These are phyloP conservation scores for Trichoderma oligosporum DNA, from an alignment of 2,329 filamentous ascomycete species.

Conservation along the genomic window DNA sequence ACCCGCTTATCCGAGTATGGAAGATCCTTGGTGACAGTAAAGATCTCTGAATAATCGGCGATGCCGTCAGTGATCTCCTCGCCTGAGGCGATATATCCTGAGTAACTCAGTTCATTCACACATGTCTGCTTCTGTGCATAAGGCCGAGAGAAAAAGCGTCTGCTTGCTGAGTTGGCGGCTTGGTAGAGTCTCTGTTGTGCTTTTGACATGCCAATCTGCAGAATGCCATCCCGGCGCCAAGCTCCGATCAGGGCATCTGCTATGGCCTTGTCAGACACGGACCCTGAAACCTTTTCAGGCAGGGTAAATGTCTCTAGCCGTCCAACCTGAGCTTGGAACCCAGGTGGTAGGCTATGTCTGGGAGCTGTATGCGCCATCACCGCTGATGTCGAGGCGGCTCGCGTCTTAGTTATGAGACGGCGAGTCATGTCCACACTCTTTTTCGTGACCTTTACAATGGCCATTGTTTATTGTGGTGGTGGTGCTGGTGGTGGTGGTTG, in stretches of 20 bases:
- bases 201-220: conserved; percentile 42
- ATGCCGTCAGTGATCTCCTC: conserved; percentile 48
- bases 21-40: conserved; percentile 50
- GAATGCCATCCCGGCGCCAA: conserved; percentile 44
- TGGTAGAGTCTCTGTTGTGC: conserved; percentile 36
- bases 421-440: background rate
- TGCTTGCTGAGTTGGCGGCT: conserved; percentile 36
- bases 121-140: conserved; percentile 40
- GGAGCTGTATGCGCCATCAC: background rate
- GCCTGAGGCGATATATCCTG: conserved; percentile 48
- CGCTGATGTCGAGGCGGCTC: conserved; percentile 10
- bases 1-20: conserved; percentile 38
- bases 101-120: conserved; percentile 43
- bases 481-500: background rate
- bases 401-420: background rate
- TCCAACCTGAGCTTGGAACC: conserved; percentile 26
- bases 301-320: conserved; percentile 42
- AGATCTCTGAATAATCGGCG: conserved; percentile 51
- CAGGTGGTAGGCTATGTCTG: conserved; percentile 28
- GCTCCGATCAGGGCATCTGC: conserved; percentile 40
- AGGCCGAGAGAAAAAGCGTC: conserved; percentile 38
- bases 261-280: conserved; percentile 33
- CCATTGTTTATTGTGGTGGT: background rate
- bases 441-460: background rate
- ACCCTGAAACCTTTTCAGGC: conserved; percentile 36